These are phyloP conservation scores for Conticribra weissflogii DNA, from an alignment of 108 stramenopile genomes.

Conservation along the genomic window DNA sequence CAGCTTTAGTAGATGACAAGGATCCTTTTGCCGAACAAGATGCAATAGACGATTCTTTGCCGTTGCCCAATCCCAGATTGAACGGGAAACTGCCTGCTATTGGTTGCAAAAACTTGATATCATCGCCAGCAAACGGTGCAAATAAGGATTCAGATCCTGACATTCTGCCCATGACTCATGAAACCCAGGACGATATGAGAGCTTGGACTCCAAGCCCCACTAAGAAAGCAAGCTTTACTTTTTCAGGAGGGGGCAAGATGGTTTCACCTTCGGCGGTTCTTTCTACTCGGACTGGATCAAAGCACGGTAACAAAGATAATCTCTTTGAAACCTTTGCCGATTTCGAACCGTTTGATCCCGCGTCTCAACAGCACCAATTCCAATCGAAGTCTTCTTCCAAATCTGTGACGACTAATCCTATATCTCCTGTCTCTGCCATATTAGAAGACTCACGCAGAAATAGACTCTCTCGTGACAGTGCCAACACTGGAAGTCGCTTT, in stretches of 20 bases:
- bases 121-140: not conserved
- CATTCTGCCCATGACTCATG: constrained; percentile 34
- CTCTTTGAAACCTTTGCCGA: constrained; percentile 55
- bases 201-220: constrained; percentile 64
- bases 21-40: constrained; percentile 37
- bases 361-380: constrained; percentile 1
- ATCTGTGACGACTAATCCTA: constrained; percentile 13
- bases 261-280: constrained; percentile 15
- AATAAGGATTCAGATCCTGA: constrained; percentile 17
- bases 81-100: constrained; percentile 7
- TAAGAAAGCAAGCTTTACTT: constrained; percentile 43
- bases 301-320: not conserved
- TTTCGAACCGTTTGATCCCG: constrained; percentile 51
- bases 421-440: constrained; percentile 23
- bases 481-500: constrained; percentile 6
- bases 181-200: constrained; percentile 57
- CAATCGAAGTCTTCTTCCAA: constrained; percentile 18
- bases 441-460: constrained; percentile 50
- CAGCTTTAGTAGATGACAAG: constrained; percentile 64
- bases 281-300: not conserved
- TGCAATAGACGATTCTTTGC: not conserved
- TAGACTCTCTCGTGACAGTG: constrained; percentile 30
- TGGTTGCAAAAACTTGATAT: constrained; percentile 16
- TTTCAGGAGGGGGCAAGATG: constrained; percentile 15
- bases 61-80: constrained; percentile 18